Evolutionary conservation across 345 rosid species (phyloP).

Genomic region (Schrenkiella parvula): DNA sequence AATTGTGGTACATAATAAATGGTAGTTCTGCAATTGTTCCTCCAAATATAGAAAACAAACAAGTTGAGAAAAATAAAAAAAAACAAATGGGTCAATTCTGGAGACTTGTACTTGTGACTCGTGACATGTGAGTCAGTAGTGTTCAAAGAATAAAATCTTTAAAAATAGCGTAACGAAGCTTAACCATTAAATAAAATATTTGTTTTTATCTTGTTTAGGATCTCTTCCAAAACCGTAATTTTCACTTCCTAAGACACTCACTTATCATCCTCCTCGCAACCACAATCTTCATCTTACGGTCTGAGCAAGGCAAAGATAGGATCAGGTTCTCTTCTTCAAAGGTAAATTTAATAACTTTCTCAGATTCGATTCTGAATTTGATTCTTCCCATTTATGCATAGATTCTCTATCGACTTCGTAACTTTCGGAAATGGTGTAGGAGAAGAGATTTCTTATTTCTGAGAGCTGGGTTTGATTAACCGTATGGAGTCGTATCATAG

Average conservation of each 20-base stretch:
- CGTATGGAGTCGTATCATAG: neutral
- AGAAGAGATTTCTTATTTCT: neutral
- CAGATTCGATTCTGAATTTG: neutral
- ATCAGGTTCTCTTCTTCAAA: neutral
- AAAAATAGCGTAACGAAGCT: neutral
- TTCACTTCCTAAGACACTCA: slow-evolving; percentile 9
- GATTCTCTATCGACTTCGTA: neutral
- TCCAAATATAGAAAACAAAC: neutral
- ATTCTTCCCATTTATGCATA: neutral
- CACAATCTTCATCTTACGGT: slow-evolving; percentile 15
- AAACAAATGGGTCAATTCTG: neutral
- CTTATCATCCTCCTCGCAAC: slow-evolving; percentile 13
- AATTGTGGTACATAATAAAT: too few relatives aligned
- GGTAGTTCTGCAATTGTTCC: too few relatives aligned
- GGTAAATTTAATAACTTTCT: slow-evolving; percentile 1
- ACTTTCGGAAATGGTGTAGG: neutral
- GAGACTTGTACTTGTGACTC: slow-evolving; percentile 4
- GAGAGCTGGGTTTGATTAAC: neutral
- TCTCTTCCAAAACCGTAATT: slow-evolving; percentile 11
- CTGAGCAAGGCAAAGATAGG: neutral
- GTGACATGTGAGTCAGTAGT: neutral
- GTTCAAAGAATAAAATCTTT: slow-evolving; percentile 15
- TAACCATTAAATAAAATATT: slow-evolving; percentile 15
- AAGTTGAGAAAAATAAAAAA: too few relatives aligned
- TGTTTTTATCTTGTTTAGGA: neutral